phyloP scores from a whole-genome alignment of 495 filamentous ascomycete genomes.

The Aspergillus funiculosus region DNA sequence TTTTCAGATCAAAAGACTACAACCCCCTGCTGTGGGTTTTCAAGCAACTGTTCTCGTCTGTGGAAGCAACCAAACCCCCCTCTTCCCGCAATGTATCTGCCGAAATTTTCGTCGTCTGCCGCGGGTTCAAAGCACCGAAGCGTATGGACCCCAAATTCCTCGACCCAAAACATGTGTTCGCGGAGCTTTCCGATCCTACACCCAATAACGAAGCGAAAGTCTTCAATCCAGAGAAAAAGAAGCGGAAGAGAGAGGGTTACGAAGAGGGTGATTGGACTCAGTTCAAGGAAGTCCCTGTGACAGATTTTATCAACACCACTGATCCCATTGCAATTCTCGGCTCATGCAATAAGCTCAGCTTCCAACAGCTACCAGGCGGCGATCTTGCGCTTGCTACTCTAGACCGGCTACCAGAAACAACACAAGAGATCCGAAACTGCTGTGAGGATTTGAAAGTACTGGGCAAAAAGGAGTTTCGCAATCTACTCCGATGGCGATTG shows the following conservation, averaged over 20 bases:
- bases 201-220: slow-evolving; percentile 98
- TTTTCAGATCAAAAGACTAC: slow-evolving; percentile 97
- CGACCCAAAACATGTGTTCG: slow-evolving; percentile 86
- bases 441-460: slow-evolving; percentile 87
- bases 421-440: slow-evolving; percentile 75
- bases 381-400: slow-evolving; percentile 84
- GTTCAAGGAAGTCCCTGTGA: slow-evolving; percentile 79
- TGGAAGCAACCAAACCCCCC: slow-evolving; percentile 95
- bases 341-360: slow-evolving; percentile 73
- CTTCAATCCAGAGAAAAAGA: slow-evolving; percentile 95
- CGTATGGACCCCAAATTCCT: slow-evolving; percentile 87
- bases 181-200: slow-evolving; percentile 80
- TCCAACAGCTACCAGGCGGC: slow-evolving; percentile 67
- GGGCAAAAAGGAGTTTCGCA: slow-evolving; percentile 90
- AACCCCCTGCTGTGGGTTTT: slow-evolving; percentile 96
- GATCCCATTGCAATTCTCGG: slow-evolving; percentile 97
- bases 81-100: slow-evolving; percentile 93
- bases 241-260: slow-evolving; percentile 93
- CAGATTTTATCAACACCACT: slow-evolving; percentile 88
- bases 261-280: slow-evolving; percentile 93
- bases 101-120: slow-evolving; percentile 97
- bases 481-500: slow-evolving; percentile 86
- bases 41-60: slow-evolving; percentile 89
- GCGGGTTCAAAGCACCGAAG: slow-evolving; percentile 90
- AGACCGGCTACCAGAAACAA: slow-evolving; percentile 88